Conservation (phyloP, 164 flowering plant species). For the Berberis vulgaris region DNA sequence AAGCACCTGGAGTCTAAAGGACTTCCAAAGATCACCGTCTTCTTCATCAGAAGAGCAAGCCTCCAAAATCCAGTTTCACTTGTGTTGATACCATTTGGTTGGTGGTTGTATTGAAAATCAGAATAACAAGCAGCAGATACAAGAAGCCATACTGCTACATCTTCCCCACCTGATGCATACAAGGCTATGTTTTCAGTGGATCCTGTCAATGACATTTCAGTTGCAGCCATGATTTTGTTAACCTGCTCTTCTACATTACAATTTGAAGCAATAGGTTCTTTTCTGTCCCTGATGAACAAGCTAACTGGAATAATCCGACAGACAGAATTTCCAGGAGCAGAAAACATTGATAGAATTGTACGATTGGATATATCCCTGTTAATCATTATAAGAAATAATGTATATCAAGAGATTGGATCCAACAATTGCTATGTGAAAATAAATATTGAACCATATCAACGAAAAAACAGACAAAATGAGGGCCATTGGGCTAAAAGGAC, state of each 20-base stretch:
- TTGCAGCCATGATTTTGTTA: conserved; percentile 33
- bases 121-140: conserved; percentile 38
- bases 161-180: conserved; percentile 30
- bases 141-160: conserved; percentile 67
- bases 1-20: conserved; percentile 63
- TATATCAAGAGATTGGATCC: neutral
- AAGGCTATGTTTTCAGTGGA: conserved; percentile 8
- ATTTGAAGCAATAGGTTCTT: conserved; percentile 15
- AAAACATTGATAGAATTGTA: conserved; percentile 48
- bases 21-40: conserved; percentile 48
- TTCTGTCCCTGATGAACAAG: conserved; percentile 36
- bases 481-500: no score
- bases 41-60: conserved; percentile 59
- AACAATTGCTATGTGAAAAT: neutral
- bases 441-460: neutral
- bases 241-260: conserved; percentile 22
- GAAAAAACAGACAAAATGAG: neutral
- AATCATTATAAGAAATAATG: conserved; percentile 3
- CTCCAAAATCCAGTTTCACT: conserved; percentile 48
- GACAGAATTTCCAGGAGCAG: conserved; percentile 38
- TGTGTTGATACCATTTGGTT: conserved; percentile 16
- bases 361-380: conserved; percentile 71
- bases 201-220: conserved; percentile 30
- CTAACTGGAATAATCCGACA: conserved; percentile 47
- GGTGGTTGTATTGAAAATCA: conserved; percentile 17